Conservation (phyloP, 805 yeast genomes). For the Candida germanica region DNA sequence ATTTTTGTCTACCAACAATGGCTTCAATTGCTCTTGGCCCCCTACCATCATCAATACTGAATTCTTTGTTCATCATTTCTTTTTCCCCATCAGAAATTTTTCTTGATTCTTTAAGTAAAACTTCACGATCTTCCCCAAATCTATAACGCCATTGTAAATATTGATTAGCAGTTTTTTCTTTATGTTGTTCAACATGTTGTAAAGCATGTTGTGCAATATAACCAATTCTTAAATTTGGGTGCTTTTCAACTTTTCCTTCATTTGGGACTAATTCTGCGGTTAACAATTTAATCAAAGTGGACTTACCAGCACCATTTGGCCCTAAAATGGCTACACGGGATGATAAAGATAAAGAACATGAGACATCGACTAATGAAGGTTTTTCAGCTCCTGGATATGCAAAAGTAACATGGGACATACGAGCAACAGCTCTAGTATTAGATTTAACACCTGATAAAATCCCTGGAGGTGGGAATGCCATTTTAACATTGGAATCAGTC, state of each 20-base stretch:
- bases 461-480: conserved; percentile 99
- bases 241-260: conserved; percentile 91
- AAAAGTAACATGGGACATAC: conserved; percentile 81
- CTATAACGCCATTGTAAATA: conserved; percentile 97
- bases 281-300: conserved; percentile 87
- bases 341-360: conserved; percentile 90
- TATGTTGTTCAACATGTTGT: conserved; percentile 95
- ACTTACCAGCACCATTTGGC: conserved; percentile 99
- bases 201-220: conserved; percentile 98
- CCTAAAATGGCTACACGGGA: conserved; percentile 96
- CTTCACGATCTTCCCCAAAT: conserved; percentile 98
- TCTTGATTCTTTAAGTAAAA: conserved; percentile 87
- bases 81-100: conserved; percentile 74
- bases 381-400: conserved; percentile 85
- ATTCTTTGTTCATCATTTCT: conserved; percentile 70
- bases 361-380: conserved; percentile 75
- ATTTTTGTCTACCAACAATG: conserved; percentile 93
- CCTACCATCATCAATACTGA: conserved; percentile 81
- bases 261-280: conserved; percentile 90
- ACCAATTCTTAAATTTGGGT: conserved; percentile 96
- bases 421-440: conserved; percentile 88
- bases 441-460: conserved; percentile 96
- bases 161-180: conserved; percentile 97
- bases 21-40: conserved; percentile 91
- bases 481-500: conserved; percentile 87